phyloP scores from a whole-genome alignment of 805 yeast species.

The Candida piceae region DNA sequence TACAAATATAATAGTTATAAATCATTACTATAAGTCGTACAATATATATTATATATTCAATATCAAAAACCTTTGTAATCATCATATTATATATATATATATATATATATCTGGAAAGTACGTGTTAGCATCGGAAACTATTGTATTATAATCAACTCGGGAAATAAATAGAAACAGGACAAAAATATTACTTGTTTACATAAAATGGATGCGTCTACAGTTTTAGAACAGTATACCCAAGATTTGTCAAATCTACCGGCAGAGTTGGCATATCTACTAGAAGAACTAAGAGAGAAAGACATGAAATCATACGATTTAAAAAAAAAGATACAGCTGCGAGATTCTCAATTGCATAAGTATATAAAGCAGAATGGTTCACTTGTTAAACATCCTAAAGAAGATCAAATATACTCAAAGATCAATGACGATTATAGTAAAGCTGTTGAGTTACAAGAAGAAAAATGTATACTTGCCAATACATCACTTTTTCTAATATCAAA shows the following conservation, averaged over 20 bases:
- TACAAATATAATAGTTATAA: too few relatives aligned
- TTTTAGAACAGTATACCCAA: constrained; percentile 61
- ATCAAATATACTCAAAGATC: constrained; percentile 56
- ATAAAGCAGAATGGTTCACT: constrained; percentile 80
- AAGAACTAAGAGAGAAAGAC: constrained; percentile 74
- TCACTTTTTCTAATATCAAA: constrained; percentile 73
- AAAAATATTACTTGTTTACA: too few relatives aligned
- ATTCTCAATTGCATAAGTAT: constrained; percentile 75
- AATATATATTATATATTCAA: too few relatives aligned
- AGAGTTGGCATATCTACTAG: constrained; percentile 74
- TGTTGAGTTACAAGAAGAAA: constrained; percentile 65
- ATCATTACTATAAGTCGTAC: too few relatives aligned
- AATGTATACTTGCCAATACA: constrained; percentile 74
- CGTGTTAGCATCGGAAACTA: too few relatives aligned
- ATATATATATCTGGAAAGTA: too few relatives aligned
- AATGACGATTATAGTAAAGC: constrained; percentile 61
- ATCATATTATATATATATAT: too few relatives aligned
- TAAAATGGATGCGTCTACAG: constrained; percentile 85
- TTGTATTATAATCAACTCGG: too few relatives aligned
- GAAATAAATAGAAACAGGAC: neutral
- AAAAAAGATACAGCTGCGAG: constrained; percentile 63
- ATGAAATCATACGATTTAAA: constrained; percentile 58
- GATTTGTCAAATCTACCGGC: constrained; percentile 76
- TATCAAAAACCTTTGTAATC: too few relatives aligned
- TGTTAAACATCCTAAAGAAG: constrained; percentile 78